Conservation (phyloP, 768 basidiomycete species). For the Neoboletus brunneissimus region DNA sequence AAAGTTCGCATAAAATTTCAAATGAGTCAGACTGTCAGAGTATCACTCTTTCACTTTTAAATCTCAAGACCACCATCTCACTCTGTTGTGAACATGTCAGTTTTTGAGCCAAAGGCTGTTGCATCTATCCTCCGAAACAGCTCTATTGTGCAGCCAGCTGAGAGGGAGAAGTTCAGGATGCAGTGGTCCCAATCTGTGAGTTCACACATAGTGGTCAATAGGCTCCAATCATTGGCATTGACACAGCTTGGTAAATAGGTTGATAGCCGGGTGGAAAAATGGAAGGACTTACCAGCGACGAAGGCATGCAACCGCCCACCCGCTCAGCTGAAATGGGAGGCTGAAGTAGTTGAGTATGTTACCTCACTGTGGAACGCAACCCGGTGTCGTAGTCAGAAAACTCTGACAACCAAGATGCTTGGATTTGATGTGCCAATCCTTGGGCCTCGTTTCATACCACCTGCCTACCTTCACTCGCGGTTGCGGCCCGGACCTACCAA, state of each 20-base stretch:
- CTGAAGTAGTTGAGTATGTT: background rate
- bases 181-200: background rate
- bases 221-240: no score
- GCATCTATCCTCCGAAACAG: background rate
- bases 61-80: background rate
- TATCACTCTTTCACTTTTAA: no score
- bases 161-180: background rate
- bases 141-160: background rate
- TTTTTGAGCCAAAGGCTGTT: background rate
- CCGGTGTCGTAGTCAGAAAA: background rate
- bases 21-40: no score
- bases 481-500: background rate
- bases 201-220: background rate
- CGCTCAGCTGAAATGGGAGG: background rate
- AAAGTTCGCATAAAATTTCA: background rate
- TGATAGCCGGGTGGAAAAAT: background rate
- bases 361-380: background rate
- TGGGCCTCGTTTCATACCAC: background rate
- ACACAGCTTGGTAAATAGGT: no score
- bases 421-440: background rate
- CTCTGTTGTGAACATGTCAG: background rate
- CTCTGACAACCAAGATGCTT: background rate
- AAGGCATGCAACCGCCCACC: background rate
- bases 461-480: background rate
- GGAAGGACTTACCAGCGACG: background rate